Percentiles rank a stretch among this genome's conserved stretches.
These are phyloP conservation scores for Mallotus japonicus DNA, from an alignment of 441 rosid species.

Conservation along the genomic window DNA sequence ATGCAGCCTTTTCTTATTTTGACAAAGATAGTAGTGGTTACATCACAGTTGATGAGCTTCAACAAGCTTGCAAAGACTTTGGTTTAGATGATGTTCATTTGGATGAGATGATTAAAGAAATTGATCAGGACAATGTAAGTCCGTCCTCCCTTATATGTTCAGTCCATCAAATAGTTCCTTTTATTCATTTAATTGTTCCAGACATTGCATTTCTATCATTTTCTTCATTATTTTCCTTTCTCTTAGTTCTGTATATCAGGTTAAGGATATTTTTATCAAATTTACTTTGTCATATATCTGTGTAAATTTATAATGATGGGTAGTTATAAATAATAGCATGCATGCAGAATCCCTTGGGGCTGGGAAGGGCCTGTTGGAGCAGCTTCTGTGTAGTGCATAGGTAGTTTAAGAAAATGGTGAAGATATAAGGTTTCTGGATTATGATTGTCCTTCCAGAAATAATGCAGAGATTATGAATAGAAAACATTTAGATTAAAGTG, in stretches of 20 bases:
- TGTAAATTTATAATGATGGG: no score
- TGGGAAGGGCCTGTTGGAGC: no score
- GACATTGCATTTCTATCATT: background rate
- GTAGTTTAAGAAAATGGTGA: conserved; percentile 3
- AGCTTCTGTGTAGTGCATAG: no score
- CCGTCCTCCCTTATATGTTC: background rate
- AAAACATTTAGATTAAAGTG: background rate
- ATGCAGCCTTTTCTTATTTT: conserved; percentile 73
- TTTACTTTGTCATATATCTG: background rate
- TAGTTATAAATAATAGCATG: no score
- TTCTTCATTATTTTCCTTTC: background rate
- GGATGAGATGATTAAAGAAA: conserved; percentile 77
- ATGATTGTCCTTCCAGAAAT: background rate
- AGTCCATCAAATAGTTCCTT: conserved; percentile 2
- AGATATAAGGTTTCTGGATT: background rate
- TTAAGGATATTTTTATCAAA: background rate
- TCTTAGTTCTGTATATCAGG: background rate
- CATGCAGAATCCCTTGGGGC: no score
- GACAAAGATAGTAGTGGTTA: conserved; percentile 89
- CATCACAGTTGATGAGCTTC: conserved; percentile 84
- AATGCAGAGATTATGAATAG: background rate
- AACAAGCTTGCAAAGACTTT: conserved; percentile 81
- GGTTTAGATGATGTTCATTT: conserved; percentile 68
- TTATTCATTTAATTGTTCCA: background rate
- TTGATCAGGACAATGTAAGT: conserved; percentile 85